These are phyloP conservation scores for Nematodospora anomalae DNA, from an alignment of 1,139 yeast genomes.

Conservation along the genomic window DNA sequence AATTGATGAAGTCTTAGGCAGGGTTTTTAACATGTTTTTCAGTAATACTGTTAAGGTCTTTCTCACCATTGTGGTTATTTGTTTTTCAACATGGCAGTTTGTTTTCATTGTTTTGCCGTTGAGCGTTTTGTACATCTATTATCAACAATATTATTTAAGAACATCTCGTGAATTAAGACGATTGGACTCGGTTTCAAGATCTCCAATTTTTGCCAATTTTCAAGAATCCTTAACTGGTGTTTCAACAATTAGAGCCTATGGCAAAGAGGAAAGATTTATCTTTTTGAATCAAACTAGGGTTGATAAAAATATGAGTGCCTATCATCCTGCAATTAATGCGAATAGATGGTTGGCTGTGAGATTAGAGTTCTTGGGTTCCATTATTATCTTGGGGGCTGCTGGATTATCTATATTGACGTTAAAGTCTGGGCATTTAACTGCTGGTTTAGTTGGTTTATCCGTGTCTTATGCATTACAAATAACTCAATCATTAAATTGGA, in stretches of 20 bases:
- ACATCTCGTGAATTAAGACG: constrained; percentile 95
- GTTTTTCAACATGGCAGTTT: constrained; percentile 88
- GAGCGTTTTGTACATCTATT: constrained; percentile 68
- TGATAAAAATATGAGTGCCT: constrained; percentile 87
- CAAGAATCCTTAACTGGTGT: constrained; percentile 94
- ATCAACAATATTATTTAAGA: constrained; percentile 84
- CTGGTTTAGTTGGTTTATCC: constrained; percentile 92
- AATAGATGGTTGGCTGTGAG: constrained; percentile 97
- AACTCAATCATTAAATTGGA: constrained; percentile 94
- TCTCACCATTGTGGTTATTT: constrained; percentile 79
- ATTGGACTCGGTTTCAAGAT: constrained; percentile 86
- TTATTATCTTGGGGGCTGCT: constrained; percentile 83
- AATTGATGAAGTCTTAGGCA: constrained; percentile 82
- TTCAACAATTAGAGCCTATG: constrained; percentile 84
- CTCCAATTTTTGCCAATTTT: constrained; percentile 95
- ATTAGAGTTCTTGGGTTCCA: constrained; percentile 84
- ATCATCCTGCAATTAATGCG: constrained; percentile 89
- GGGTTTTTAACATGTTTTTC: constrained; percentile 84
- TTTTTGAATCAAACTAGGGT: constrained; percentile 74
- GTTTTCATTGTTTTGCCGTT: constrained; percentile 70
- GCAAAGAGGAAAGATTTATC: constrained; percentile 70
- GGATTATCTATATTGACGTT: constrained; percentile 74
- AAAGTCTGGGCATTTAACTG: constrained; percentile 65
- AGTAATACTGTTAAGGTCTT: constrained; percentile 69
- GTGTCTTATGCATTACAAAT: constrained; percentile 90